Base-by-base conservation (phyloP, 805 yeast species). In the Cyberlindnera amylophila region DNA sequence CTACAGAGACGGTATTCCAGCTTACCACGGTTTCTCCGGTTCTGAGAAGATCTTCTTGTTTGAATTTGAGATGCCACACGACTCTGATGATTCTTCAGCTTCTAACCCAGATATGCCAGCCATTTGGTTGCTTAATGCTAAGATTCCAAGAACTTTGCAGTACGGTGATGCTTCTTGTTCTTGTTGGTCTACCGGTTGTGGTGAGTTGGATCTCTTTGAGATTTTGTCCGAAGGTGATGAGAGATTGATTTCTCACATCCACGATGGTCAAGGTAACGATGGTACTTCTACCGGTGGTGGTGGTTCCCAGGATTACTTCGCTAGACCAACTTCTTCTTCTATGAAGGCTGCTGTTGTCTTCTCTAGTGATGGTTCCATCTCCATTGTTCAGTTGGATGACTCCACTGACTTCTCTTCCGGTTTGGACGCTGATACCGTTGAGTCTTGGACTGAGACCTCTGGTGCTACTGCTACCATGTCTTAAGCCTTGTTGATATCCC, bases 101-200 rank as follows among this genome's bases (percentile, higher is more conserved):
- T 52, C 71, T 58, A 89, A 90, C 74, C 74, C 75, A 59, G 97
- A 93, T 66, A 91, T 93, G 98, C 99, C 99, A 53, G 98, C 99
- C 49, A 77, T 90, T 57, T 90, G 98, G 98, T 72, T 90, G 66
- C 79, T 90, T 64, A 90, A 90, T 66, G 96, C 96, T 49, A 86
- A 86, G 74, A 82, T 90, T 61, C 96, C 99, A 69, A 87, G 99
- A 76, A 90, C 97, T 54, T 69, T 82, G 59, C 98, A 93, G 71
- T 93, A 93, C 69, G 97, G 97, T 65, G 71, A 71, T 47, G 63
- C 81, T 19, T 63, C 76, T 16, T 93, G 98, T 74, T 88, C 97
- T 29, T 93, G 99, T 77, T 93, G 99, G 99, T 58, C 77, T 41
- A 75, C 95, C 42, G 98, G 98, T 49, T 93, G 99, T 71, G 99